These are phyloP conservation scores for Fusarium annulatum DNA, from an alignment of 2,329 filamentous ascomycete genomes.

Conservation along the genomic window DNA sequence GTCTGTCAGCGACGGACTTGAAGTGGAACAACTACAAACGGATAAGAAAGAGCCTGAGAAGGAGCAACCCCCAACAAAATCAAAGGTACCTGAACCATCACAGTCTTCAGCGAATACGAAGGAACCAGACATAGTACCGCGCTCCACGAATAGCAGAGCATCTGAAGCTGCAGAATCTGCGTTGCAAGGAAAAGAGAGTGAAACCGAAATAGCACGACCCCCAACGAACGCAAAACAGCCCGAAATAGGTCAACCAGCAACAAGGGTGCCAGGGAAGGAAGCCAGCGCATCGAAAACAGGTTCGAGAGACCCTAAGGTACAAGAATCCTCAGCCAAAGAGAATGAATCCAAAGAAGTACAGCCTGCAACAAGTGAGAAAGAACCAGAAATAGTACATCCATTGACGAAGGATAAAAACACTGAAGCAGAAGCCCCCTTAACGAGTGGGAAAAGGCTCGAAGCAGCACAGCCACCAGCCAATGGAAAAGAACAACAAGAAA, in stretches of 20 bases:
- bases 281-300: background rate
- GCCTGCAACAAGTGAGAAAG: background rate
- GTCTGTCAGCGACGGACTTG: background rate
- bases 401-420: background rate
- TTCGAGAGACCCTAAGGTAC: background rate
- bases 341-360: background rate
- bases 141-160: background rate
- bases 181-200: background rate
- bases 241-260: background rate
- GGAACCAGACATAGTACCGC: background rate
- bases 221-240: background rate
- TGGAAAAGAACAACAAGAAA: constrained; percentile 19
- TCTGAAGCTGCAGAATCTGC: background rate
- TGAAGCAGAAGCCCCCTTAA: background rate
- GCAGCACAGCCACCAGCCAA: background rate
- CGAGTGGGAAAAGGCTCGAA: background rate
- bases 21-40: background rate
- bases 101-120: background rate
- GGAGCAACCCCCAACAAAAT: background rate
- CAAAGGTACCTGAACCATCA: background rate
- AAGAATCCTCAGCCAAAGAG: background rate
- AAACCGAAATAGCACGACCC: background rate
- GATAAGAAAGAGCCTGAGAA: background rate
- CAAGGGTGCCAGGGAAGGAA: background rate
- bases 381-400: background rate